Evolutionary conservation across 768 basidiomycete genomes (phyloP).

Genomic region (Russula griseocarnosa): DNA sequence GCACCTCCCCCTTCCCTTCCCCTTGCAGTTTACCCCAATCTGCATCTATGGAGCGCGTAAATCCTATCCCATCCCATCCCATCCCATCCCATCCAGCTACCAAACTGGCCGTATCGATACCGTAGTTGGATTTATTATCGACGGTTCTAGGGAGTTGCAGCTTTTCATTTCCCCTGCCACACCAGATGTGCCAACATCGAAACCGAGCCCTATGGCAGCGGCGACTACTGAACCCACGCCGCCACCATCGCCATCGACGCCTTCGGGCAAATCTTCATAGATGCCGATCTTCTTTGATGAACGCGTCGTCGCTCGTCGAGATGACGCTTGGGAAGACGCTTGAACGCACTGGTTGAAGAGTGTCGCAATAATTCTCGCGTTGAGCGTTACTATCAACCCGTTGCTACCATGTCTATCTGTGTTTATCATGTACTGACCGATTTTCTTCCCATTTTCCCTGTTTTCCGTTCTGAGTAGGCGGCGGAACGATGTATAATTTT

Average conservation of each 20-base stretch:
- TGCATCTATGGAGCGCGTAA: too few relatives aligned
- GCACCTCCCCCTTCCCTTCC: too few relatives aligned
- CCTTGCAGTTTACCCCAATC: too few relatives aligned
- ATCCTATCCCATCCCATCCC: too few relatives aligned
- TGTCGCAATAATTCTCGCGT: conserved; percentile 35
- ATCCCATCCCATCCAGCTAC: too few relatives aligned
- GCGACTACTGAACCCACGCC: neutral
- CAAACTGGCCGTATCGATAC: too few relatives aligned
- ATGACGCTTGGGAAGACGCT: conserved; percentile 78
- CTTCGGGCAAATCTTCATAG: conserved; percentile 38
- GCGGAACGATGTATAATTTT: neutral
- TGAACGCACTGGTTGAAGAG: conserved; percentile 64
- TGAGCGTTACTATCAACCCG: neutral
- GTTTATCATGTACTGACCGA: conserved; percentile 11
- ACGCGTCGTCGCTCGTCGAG: conserved; percentile 63
- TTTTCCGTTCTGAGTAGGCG: neutral
- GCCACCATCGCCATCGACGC: conserved; percentile 34
- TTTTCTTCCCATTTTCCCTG: neutral
- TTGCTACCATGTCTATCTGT: neutral
- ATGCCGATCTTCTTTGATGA: conserved; percentile 66
- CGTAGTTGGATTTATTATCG: too few relatives aligned
- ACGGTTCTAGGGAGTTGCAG: too few relatives aligned
- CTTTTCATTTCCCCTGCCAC: too few relatives aligned
- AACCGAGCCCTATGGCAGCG: too few relatives aligned
- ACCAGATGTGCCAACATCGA: too few relatives aligned